Base-by-base conservation (phyloP, 2,329 filamentous ascomycete genomes). In the Thelonectria discophora region DNA sequence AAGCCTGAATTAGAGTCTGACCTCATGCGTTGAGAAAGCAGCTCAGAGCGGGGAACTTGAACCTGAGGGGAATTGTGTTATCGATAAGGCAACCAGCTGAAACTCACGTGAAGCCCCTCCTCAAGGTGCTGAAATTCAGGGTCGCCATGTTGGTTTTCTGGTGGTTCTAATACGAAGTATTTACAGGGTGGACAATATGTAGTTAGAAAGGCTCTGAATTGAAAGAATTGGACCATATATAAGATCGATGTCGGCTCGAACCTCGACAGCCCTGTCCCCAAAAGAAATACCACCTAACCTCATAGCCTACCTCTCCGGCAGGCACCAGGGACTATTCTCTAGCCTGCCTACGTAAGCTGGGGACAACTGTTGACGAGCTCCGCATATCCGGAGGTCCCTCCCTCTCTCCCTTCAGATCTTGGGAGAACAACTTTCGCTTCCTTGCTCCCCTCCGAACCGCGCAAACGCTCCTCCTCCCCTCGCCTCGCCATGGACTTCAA, bases 401-500 rank as follows among this genome's bases (percentile, higher is more conserved):
- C 4, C 11, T 37, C 5, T 32, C 30, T 32, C 11, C 30, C 34
- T 15, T 37, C 34, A 1, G 7, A 32, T 11, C 34, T 37, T 37
- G 11, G 11, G 5, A 3, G 32, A 12, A 37, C 34, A 37, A 37
- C 34, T 37, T 37, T 37, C 11, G 5, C 3, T 13, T 37, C 34
- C 34, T 37, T 37, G 12, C 11, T 37, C 12, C n/a, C 34, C 11
- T 15, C 12, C 34, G 15, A 37, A 37, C 34, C 34, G 12, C 34
- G 34, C 34, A 37, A 37, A n/a, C n/a, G n/a, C n/a, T 9, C 27
- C 27, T 10, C 27, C 27, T 30, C 34, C 15, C 48, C 12, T 58
- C 48, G 66, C 37, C 27, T 30, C 27, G 27, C 27, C 64, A 89
- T 90, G 87, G 86, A 87, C 66, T 89, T 89, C 78, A 88, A 89